Evolutionary conservation across 73 alveolate species (phyloP).

Genomic region (Paramecium sexaurelia): DNA sequence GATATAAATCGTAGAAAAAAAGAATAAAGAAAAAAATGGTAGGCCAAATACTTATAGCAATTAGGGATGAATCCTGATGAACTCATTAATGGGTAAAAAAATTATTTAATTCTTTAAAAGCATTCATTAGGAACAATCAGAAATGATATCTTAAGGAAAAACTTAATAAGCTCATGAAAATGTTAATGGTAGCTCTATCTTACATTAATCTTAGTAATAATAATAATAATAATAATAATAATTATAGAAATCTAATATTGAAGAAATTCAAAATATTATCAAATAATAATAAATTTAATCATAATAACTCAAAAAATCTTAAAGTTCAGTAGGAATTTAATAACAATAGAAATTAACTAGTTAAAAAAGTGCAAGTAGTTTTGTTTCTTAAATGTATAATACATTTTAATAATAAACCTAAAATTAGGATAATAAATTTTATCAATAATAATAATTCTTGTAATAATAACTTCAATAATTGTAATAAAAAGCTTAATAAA

Average conservation of each 20-base stretch:
- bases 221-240: neutral
- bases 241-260: neutral
- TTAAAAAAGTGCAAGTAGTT: neutral
- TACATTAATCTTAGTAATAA: neutral
- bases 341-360: neutral
- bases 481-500: neutral
- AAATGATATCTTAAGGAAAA: no score
- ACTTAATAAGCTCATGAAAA: neutral
- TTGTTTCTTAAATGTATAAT: neutral
- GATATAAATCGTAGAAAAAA: conserved; percentile 83
- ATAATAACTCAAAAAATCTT: neutral
- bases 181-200: neutral
- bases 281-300: neutral
- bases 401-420: neutral
- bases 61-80: conserved; percentile 49
- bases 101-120: neutral
- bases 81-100: neutral
- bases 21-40: conserved; percentile 73
- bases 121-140: no score
- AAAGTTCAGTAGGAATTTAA: neutral
- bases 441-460: neutral
- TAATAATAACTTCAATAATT: neutral
- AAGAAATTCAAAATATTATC: neutral
- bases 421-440: neutral
- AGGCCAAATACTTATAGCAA: conserved; percentile 24